Base-by-base conservation (phyloP, 1,139 yeast genomes). In the Blastobotrys niveus region DNA sequence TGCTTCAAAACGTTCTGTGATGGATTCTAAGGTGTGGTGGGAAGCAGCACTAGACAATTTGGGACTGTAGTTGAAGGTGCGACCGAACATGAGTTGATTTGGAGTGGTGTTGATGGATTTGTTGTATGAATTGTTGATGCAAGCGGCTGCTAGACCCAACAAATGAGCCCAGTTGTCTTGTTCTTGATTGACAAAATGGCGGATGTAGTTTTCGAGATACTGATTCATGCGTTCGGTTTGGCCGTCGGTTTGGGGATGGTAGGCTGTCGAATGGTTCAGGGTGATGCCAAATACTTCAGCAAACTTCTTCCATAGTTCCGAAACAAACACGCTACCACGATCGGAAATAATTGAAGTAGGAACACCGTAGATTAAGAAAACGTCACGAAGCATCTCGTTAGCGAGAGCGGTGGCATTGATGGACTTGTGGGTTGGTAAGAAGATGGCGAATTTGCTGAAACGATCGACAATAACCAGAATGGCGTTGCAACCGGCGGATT, bases 211-310 rank as follows among this genome's bases (percentile, higher is more conserved):
- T 29, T 38, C 25, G 9, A 38, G 18, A 20, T 38, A 29, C 17
- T 38, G 40, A n/a, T 38, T 38, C 29, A 27, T 27, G 6, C 34
- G 40, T 19, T 38, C 40, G 8, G 40, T 38, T 29, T 27, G 34
- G 17, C 34, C 40, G 7, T 29, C 40, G 19, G 40, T 36, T 17
- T 34, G 19, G 5, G 37, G 37, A 12, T 34, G 37, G 12, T 18
- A 24, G 20, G 37, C 24, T 5, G 37, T 34, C n/a, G 37, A 34
- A 24, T 24, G 12, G 10, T 24, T 24, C 27, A 24, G 12, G 10
- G 8, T 24, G 12, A 24, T 24, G 8, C 27, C 35, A 15, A 32
- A 32, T 5, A 21, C 20, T 7, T 7, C 17, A 15, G 6, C n/a
- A 8, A 32, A 14, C 5, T 5, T 7, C 8, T 19, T 12, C 32